These are phyloP conservation scores for Epichloe bromicola DNA, from an alignment of 2,329 filamentous ascomycete genomes.

Conservation along the genomic window DNA sequence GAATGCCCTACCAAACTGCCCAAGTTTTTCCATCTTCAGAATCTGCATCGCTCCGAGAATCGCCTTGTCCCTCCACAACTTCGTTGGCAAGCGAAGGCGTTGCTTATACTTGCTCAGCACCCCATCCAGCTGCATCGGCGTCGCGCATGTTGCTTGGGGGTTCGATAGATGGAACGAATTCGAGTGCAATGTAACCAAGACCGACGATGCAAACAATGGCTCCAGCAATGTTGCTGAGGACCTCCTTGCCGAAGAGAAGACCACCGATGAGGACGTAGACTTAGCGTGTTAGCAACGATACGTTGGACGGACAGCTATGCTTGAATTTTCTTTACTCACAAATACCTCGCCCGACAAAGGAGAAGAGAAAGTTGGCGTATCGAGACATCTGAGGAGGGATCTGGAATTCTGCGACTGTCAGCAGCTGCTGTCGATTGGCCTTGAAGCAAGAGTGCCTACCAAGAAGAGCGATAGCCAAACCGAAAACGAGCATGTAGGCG, in stretches of 20 bases:
- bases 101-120: constrained; percentile 58
- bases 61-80: too few species aligned
- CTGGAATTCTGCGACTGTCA: constrained; percentile 59
- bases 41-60: background rate
- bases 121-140: constrained; percentile 56
- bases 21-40: background rate
- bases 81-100: background rate
- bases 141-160: constrained; percentile 73
- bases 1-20: background rate
- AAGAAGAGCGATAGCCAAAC: constrained; percentile 60
- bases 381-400: constrained; percentile 90
- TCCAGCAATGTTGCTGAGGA: constrained; percentile 63
- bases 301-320: background rate
- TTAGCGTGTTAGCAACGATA: constrained; percentile 22
- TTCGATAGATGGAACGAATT: constrained; percentile 69
- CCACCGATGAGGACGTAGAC: constrained; percentile 95
- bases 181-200: constrained; percentile 61
- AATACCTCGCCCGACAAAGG: constrained; percentile 85
- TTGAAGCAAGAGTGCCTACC: constrained; percentile 22
- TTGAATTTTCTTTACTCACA: constrained; percentile 47
- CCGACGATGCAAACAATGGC: constrained; percentile 67
- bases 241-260: constrained; percentile 58
- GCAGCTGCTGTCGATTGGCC: constrained; percentile 1
- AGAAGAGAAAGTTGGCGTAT: constrained; percentile 97
- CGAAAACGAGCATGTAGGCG: constrained; percentile 82